Base-by-base conservation (phyloP, 306 rosid genomes). In the Castanea sativa region DNA sequence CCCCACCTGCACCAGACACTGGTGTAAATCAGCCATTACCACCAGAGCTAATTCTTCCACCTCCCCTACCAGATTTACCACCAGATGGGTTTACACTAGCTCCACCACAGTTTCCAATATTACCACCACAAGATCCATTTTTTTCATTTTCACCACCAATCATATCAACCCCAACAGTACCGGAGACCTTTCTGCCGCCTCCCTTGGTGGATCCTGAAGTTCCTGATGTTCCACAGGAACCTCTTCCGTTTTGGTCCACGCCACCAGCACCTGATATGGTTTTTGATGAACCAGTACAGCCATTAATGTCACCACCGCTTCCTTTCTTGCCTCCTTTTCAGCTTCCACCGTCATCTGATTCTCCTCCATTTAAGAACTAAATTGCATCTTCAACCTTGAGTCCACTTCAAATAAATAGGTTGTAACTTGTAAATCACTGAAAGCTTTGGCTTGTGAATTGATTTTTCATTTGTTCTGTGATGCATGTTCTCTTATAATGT, bases 201-300 rank as follows among this genome's bases (percentile, higher is more conserved):
- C 86, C 88, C 12, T 60, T 71, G 60, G 82, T 60, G 56, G 83
- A 84, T 61, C 89, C 95, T 3, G 86, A 84, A 76, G 29, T 82
- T 5, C 86, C 89, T 10, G 69, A 79, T 43, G 45, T 59, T 60
- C 86, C 91, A 55, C 76, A 77, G 43, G 87, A 82, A 16, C 86
- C 90, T 18, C 80, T 77, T 55, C 88, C 90, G 32, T 82, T 86
- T 60, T 41, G 33, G 53, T 67, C 76, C 69, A 25, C 69, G 25
- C 89, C 94, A 1, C 88, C 88, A 18, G 77, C 83, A 33, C 85
- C 87, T 6, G 82, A 83, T 25, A 61, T 35, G 8, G 51, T 23
- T 7, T 57, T 82, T 67, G 78, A 79, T 7, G 86, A 73, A 56
- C 89, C 89, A 19, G 27, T 76, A 29, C 80, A 56, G 57, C 57